Evolutionary conservation across 179 eudicot species (phyloP), one percentile per base, ranked within the genome.

Genomic region (Silene coronaria): DNA sequence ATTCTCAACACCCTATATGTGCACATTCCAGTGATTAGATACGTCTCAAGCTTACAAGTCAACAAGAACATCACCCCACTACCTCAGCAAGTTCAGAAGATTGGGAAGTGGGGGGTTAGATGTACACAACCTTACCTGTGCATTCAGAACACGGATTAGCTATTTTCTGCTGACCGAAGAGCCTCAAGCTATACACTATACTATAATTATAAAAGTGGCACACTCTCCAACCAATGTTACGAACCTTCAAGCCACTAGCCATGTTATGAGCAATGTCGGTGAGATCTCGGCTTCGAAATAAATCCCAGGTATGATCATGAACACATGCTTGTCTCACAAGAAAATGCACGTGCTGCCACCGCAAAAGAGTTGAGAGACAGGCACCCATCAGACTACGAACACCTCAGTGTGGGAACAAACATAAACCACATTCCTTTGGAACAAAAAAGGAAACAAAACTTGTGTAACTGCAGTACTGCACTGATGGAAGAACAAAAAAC

Each of bases 191-290:
- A 53, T 16, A 53, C 58, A 53, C 58, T 53, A 53, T 53, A 53
- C 19, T 14, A 42, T 13, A 42, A 42, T 9, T 9, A 42, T 42
- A 3, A 32, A 71, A 55, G n/a, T 17, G 64, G 27, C 19, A 45
- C 26, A 4, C 13, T 59, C 70, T 46, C 48, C 53, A 28, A 61
- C 5, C 5, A 72, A 61, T 23, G 46, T 23, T 28, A 74, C 84
- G 67, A 73, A 92, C 97, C 93, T 91, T 91, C 61, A 91, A 87
- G 73, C 97, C 97, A 76, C 96, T 96, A 68, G 97, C 97, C 96
- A 91, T 88, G 73, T 89, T 92, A 73, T 87, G 97, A 71, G 94
- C 97, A 78, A 88, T 89, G 73, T 88, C 89, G 73, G 91, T 67
- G 65, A 92, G 80, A 85, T 92, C 96, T 38, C 92, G 84, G 67